phyloP scores from a whole-genome alignment of 2,329 filamentous ascomycete species.

The Ramularia collo-cygni region DNA sequence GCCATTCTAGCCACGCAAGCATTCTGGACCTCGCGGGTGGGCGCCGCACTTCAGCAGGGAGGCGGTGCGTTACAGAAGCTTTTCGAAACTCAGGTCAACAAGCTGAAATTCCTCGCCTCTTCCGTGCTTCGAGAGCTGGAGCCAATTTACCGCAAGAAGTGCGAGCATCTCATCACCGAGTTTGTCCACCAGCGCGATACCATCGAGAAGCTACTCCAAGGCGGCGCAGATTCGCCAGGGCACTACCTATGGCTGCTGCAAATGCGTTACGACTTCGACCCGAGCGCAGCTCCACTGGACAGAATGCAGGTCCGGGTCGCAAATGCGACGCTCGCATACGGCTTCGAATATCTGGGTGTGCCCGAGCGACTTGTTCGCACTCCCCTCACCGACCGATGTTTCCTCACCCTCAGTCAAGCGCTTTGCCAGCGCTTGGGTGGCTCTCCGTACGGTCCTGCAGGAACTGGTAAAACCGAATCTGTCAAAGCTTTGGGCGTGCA shows the following conservation, averaged over 20 bases:
- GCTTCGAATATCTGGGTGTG: conserved; percentile 96
- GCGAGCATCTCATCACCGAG: conserved; percentile 96
- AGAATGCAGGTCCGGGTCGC: conserved; percentile 92
- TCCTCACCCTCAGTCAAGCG: conserved; percentile 93
- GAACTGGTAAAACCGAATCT: conserved; percentile 97
- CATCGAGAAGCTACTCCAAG: conserved; percentile 75
- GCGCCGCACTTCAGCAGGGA: conserved; percentile 65
- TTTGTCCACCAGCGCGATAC: conserved; percentile 96
- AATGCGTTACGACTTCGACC: conserved; percentile 89
- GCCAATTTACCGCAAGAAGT: conserved; percentile 85
- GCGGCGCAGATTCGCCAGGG: conserved; percentile 64
- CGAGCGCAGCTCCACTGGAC: conserved; percentile 72
- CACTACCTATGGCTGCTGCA: conserved; percentile 92
- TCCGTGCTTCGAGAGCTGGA: conserved; percentile 88
- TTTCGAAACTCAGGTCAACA: conserved; percentile 74
- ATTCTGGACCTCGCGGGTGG: conserved; percentile 85
- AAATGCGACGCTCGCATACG: conserved; percentile 89
- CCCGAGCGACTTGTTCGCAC: conserved; percentile 94
- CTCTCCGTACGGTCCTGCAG: conserved; percentile 93
- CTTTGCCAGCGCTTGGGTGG: conserved; percentile 91
- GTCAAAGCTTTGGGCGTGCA: conserved; percentile 97
- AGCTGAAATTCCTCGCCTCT: conserved; percentile 77
- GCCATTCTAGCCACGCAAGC: conserved; percentile 91
- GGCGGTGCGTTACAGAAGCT: conserved; percentile 63
- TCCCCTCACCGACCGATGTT: conserved; percentile 94